A percentile compares a stretch with the other conserved stretches of the same genome.
Conservation (phyloP, 2,329 filamentous ascomycete genomes). For the Fusarium sp. region DNA sequence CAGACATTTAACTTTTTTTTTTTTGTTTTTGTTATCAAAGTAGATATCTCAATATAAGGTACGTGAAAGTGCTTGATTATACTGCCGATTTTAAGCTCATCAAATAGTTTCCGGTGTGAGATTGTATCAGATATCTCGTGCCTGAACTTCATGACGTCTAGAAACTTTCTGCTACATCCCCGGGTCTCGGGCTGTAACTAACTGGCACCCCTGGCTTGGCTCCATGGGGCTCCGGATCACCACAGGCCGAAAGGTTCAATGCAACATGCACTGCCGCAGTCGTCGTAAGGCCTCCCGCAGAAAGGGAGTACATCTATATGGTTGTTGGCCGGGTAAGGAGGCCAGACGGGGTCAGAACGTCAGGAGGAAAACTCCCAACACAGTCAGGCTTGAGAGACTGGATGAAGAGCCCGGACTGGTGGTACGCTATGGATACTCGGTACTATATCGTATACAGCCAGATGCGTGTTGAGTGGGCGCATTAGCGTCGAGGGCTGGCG, state of each 20-base stretch:
- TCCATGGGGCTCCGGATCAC: constrained; percentile 33
- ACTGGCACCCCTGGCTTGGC: constrained; percentile 28
- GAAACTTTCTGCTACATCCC: constrained; percentile 28
- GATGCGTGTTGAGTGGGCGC: constrained; percentile 41
- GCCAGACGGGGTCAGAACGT: neutral
- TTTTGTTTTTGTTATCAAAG: neutral
- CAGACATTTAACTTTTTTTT: neutral
- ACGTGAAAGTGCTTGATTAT: neutral
- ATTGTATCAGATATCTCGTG: constrained; percentile 22
- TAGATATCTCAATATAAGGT: neutral
- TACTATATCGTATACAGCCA: neutral
- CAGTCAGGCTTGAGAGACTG: neutral
- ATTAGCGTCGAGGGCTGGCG: constrained; percentile 37
- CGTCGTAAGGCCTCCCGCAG: constrained; percentile 7
- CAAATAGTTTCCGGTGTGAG: neutral
- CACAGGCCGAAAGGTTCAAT: constrained; percentile 28
- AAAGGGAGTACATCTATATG: constrained; percentile 19
- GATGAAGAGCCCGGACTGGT: constrained; percentile 16
- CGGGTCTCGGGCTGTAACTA: constrained; percentile 26
- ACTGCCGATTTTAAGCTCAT: neutral
- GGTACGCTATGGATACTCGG: neutral
- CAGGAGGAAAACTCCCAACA: neutral
- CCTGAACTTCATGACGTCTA: constrained; percentile 28
- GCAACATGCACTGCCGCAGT: constrained; percentile 27
- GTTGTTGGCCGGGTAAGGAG: constrained; percentile 12